A percentile compares a stretch with the other conserved stretches of the same genome.
phyloP scores from a whole-genome alignment of 148 eudicot genomes.

The Fagopyrum homotropicum region DNA sequence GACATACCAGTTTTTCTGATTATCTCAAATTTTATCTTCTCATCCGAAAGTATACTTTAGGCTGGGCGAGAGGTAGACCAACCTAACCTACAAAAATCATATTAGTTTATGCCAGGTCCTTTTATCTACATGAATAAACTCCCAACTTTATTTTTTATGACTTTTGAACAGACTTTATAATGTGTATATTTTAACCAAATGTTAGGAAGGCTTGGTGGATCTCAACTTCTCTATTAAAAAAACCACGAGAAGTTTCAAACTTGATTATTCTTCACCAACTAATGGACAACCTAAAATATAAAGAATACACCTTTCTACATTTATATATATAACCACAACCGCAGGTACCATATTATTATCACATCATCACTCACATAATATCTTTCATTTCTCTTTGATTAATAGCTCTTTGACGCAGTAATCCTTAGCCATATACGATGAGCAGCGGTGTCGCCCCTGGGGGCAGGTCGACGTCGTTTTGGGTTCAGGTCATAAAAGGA shows the following conservation, averaged over 20 bases:
- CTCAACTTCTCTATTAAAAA: too few species aligned
- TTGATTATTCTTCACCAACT: not conserved
- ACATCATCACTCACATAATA: not conserved
- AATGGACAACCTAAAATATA: not conserved
- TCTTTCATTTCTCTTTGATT: not conserved
- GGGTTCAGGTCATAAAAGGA: not conserved
- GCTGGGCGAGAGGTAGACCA: too few species aligned
- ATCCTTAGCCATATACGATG: not conserved
- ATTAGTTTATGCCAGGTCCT: too few species aligned
- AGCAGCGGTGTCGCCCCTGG: not conserved
- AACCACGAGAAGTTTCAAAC: not conserved
- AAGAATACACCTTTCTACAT: not conserved
- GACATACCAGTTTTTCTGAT: too few species aligned
- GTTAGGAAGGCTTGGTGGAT: too few species aligned
- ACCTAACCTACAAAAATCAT: too few species aligned
- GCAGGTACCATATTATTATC: not conserved
- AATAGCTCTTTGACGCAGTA: not conserved
- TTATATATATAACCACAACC: not conserved
- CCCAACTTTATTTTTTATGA: too few species aligned
- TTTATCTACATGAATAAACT: too few species aligned
- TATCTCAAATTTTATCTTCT: too few species aligned
- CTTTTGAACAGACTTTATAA: too few species aligned
- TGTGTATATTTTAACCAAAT: too few species aligned
- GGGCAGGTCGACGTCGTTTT: not conserved
- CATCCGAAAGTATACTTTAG: too few species aligned